Base-by-base conservation (phyloP, 345 rosid genomes). In the Corchorus olitorius region DNA sequence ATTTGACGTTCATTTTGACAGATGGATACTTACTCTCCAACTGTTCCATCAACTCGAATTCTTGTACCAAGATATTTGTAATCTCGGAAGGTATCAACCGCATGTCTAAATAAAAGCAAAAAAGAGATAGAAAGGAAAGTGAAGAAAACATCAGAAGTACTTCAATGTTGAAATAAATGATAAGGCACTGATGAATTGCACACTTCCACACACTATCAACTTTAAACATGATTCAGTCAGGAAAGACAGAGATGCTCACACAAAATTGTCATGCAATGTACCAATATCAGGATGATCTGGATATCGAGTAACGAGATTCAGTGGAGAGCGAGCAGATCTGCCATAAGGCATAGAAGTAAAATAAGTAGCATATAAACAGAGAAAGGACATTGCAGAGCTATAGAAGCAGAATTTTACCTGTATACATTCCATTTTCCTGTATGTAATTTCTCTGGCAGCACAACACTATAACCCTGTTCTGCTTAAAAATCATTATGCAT, bases 401-500 rank as follows among this genome's bases (percentile, higher is more conserved):
- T 0, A 48, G 52, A 67, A n/a, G 65, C 46, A 19, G 65, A 64
- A 9, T 17, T 76, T 34, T 27, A 96, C 99, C 98, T 89, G 87
- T 90, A 92, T 3, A 96, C 99, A 68, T 92, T 92, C 99, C 98
- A 96, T 80, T 89, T 88, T 41, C 98, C 99, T 1, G 94, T 86
- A 50, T 86, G 89, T 89, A 96, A 79, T 84, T 90, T 93, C 88
- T 96, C 99, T 0, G 99, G 99, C 72, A 96, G 97, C 78, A 87
- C 97, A 76, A 90, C 95, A 79, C 99, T 93, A 54, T 84, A 96
- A 0, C 97, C 94, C 80, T 87, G 91, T 76, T 90, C 99, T 96
- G 90, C 71, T 86, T 59, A 72, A 8, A 55, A 64, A 39, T 65
- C 43, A 64, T 64, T 5, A 73, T 22, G 10, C 39, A 64, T n/a